Evolutionary conservation across 2,329 filamentous ascomycete species (phyloP).

Genomic region (Fusarium continuum): DNA sequence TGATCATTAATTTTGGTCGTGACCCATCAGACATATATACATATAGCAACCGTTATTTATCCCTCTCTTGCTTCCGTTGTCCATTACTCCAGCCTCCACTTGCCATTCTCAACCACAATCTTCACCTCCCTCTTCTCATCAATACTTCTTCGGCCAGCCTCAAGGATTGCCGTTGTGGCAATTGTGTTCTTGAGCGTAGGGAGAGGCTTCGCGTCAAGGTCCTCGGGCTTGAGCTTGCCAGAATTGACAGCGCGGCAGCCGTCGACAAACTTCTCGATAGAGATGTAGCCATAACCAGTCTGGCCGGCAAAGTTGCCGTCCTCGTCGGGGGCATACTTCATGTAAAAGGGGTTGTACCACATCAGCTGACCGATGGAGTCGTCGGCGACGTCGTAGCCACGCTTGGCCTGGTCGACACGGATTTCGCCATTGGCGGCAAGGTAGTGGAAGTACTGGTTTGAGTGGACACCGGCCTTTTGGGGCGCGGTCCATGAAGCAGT

Average conservation of each 20-base stretch:
- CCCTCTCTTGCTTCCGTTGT: background rate
- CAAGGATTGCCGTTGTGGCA: constrained; percentile 88
- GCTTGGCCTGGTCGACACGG: constrained; percentile 90
- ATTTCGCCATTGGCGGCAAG: constrained; percentile 86
- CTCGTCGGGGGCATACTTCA: constrained; percentile 93
- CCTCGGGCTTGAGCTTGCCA: constrained; percentile 74
- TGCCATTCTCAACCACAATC: constrained; percentile 72
- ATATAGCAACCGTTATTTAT: constrained; percentile 12
- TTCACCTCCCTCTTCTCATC: constrained; percentile 83
- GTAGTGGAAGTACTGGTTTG: constrained; percentile 97
- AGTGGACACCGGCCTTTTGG: constrained; percentile 92
- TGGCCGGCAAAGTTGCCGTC: constrained; percentile 94
- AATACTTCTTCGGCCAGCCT: constrained; percentile 84
- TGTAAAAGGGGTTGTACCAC: constrained; percentile 96
- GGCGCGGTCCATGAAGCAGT: constrained; percentile 96
- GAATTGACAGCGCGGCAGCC: constrained; percentile 82
- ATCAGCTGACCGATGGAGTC: constrained; percentile 75
- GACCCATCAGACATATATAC: constrained; percentile 17
- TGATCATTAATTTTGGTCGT: constrained; percentile 32
- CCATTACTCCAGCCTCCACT: constrained; percentile 70
- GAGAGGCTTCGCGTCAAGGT: constrained; percentile 81
- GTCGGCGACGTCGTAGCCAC: constrained; percentile 93
- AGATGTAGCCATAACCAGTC: constrained; percentile 91
- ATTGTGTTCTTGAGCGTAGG: constrained; percentile 91
- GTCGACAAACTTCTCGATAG: constrained; percentile 95